Evolutionary conservation across 2,329 filamentous ascomycete genomes (phyloP).

Genomic region (Alternaria angustiovoidea): DNA sequence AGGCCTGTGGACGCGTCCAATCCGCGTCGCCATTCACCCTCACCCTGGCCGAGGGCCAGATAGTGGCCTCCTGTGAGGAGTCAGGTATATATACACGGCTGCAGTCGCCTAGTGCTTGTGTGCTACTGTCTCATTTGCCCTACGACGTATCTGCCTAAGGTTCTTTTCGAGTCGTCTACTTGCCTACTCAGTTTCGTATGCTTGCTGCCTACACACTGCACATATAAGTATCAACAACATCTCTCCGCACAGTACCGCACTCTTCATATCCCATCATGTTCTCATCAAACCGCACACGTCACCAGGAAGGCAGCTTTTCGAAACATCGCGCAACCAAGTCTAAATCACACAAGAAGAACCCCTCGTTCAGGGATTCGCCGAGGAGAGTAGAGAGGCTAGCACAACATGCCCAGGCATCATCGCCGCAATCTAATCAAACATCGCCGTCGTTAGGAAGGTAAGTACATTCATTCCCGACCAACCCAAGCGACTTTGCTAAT

Average conservation of each 20-base stretch:
- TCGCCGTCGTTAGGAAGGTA: constrained; percentile 49
- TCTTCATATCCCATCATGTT: constrained; percentile 41
- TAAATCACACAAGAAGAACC: constrained; percentile 49
- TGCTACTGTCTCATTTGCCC: constrained; percentile 37
- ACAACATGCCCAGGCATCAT: constrained; percentile 44
- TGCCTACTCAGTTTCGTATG: constrained; percentile 35
- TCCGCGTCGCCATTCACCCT: constrained; percentile 40
- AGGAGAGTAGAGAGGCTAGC: constrained; percentile 46
- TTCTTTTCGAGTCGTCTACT: constrained; percentile 26
- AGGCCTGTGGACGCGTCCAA: constrained; percentile 45
- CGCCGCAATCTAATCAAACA: constrained; percentile 47
- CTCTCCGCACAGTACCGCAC: constrained; percentile 19
- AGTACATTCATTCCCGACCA: constrained; percentile 18
- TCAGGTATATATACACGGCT: constrained; percentile 46
- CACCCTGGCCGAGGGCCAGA: constrained; percentile 37
- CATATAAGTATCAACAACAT: constrained; percentile 40
- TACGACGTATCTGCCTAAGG: constrained; percentile 44
- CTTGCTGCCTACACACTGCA: constrained; percentile 41
- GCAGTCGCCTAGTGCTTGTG: constrained; percentile 35
- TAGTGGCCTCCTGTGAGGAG: constrained; percentile 42
- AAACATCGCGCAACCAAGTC: constrained; percentile 51
- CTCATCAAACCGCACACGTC: constrained; percentile 43
- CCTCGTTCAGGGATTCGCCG: constrained; percentile 48
- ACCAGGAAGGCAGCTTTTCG: constrained; percentile 48
- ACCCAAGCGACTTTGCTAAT: constrained; percentile 24